Base-by-base conservation (phyloP, 768 basidiomycete species). In the Dendrothele bispora region DNA sequence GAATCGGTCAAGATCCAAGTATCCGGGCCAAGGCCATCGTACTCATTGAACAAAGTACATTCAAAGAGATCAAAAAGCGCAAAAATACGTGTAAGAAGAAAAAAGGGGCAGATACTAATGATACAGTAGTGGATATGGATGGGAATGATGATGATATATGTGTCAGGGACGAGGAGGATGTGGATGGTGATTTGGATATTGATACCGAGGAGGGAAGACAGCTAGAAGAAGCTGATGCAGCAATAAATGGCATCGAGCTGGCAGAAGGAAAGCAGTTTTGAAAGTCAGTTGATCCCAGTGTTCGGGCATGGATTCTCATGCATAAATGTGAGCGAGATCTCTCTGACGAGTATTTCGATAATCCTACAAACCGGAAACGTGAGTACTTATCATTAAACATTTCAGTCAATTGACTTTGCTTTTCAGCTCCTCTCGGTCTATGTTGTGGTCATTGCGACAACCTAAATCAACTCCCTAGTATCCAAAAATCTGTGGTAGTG, bases 241-340 rank as follows among this genome's bases (percentile, higher is more conserved):
- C 65, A 3, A n/a, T n/a, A n/a, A n/a, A n/a, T n/a, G n/a, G n/a
- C n/a, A n/a, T n/a, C n/a, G n/a, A n/a, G n/a, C n/a, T n/a, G n/a
- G n/a, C n/a, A n/a, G n/a, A n/a, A n/a, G n/a, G n/a, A n/a, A n/a
- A n/a, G n/a, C n/a, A n/a, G n/a, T n/a, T n/a, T n/a, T n/a, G n/a
- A n/a, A n/a, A n/a, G n/a, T n/a, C n/a, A n/a, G n/a, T n/a, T n/a
- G 61, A 67, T 15, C 43, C 43, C 2, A 49, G 42, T 8, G 22
- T 67, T 47, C 49, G 60, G 3, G 49, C 32, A 8, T 66, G 60
- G 61, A 58, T 65, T 20, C 55, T 59, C 36, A 46, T 55, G 0
- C 34, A 39, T 4, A 49, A 43, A 1, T 68, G 65, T 41, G 54
- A 59, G 3, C 50, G 60, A 0, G 53, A 57, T 12, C 46, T 61